phyloP scores from a whole-genome alignment of 2,329 filamentous ascomycete genomes.

The Thelonectria blattea region DNA sequence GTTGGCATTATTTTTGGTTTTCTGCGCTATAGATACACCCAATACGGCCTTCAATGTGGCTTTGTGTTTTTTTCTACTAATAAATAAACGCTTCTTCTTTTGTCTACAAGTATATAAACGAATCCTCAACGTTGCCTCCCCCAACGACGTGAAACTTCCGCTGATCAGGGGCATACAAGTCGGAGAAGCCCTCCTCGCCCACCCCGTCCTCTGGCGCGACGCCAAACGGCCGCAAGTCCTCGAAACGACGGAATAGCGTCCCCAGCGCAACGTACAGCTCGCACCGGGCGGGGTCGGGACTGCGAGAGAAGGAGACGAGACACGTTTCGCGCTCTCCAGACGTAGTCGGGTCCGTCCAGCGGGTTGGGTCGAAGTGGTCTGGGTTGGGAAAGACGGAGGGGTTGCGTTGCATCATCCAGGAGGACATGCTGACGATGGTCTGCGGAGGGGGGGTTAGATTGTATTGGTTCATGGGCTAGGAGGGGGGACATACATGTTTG shows the following conservation, averaged over 20 bases:
- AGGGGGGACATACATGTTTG: background rate
- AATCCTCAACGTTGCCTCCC: background rate
- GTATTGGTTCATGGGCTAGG: too few species aligned
- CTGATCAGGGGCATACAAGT: background rate
- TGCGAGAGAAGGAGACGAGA: conserved; percentile 13
- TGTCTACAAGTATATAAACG: background rate
- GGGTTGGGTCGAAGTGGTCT: conserved; percentile 14
- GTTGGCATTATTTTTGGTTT: too few species aligned
- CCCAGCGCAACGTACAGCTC: conserved; percentile 17
- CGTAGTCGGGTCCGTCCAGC: conserved; percentile 14
- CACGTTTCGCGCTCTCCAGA: conserved; percentile 14
- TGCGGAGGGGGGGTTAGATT: background rate
- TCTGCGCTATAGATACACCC: background rate
- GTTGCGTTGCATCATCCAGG: conserved; percentile 23
- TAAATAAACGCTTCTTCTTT: background rate
- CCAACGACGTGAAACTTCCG: conserved; percentile 8
- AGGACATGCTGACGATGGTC: conserved; percentile 18
- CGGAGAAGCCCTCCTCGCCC: conserved; percentile 10
- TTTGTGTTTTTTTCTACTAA: too few species aligned
- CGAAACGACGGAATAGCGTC: conserved; percentile 12
- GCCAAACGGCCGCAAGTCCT: conserved; percentile 2
- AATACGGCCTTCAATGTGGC: too few species aligned
- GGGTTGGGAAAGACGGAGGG: conserved; percentile 9
- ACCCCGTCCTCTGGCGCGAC: conserved; percentile 10
- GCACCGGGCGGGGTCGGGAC: conserved; percentile 15